These are phyloP conservation scores for Actinomortierella ambigua DNA, from an alignment of 371 early-diverging fungal species.

Conservation along the genomic window DNA sequence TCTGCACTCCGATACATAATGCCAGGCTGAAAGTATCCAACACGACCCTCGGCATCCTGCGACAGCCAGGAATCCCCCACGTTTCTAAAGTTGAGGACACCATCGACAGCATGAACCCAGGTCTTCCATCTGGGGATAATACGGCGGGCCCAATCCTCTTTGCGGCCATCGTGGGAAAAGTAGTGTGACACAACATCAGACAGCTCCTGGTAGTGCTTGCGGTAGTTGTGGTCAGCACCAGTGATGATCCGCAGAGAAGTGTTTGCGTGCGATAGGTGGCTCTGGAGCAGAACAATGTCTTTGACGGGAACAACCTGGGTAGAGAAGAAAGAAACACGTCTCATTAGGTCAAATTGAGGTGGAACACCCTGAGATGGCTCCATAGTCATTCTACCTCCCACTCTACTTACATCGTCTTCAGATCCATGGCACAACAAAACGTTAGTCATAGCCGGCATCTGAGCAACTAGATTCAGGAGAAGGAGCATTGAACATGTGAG, in stretches of 20 bases:
- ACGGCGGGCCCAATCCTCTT: slow-evolving; percentile 35
- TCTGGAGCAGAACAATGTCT: slow-evolving; percentile 55
- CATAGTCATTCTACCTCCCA: not conserved
- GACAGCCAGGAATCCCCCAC: slow-evolving; percentile 53
- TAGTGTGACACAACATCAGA: slow-evolving; percentile 49
- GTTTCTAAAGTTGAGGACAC: slow-evolving; percentile 65
- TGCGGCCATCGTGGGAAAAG: slow-evolving; percentile 37
- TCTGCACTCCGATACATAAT: slow-evolving; percentile 45
- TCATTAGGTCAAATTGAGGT: not conserved
- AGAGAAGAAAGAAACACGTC: not conserved
- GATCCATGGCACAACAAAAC: slow-evolving; percentile 65
- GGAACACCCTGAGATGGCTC: too few relatives aligned
- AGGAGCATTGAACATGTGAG: not conserved
- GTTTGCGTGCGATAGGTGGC: slow-evolving; percentile 54
- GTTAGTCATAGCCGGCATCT: slow-evolving; percentile 60
- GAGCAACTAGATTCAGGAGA: slow-evolving; percentile 39
- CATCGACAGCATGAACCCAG: slow-evolving; percentile 55
- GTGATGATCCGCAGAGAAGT: slow-evolving; percentile 56
- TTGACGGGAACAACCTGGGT: slow-evolving; percentile 59
- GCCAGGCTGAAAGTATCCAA: slow-evolving; percentile 35
- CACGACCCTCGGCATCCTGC: slow-evolving; percentile 20
- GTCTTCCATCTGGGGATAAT: slow-evolving; percentile 42
- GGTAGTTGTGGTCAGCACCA: slow-evolving; percentile 64
- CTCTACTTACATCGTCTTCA: slow-evolving; percentile 50
- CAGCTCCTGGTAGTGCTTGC: slow-evolving; percentile 51